A percentile compares a stretch with the other conserved stretches of the same genome.
phyloP scores from a whole-genome alignment of 768 basidiomycete species.

The Pseudohyphozyma bogoriensis region DNA sequence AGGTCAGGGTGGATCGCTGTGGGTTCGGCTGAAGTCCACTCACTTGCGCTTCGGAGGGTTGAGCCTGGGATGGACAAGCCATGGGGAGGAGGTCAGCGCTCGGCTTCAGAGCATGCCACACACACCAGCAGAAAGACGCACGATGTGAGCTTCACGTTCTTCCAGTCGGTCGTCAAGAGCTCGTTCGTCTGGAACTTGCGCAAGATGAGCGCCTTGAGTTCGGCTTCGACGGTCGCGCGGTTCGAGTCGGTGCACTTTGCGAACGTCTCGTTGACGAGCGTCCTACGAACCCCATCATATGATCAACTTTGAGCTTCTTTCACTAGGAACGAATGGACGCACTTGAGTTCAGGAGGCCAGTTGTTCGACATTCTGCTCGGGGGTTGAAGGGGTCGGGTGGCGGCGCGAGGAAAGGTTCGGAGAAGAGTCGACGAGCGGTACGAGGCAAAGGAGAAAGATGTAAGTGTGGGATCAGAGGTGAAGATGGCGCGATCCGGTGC shows the following conservation, averaged over 20 bases:
- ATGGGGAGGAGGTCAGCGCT: not conserved
- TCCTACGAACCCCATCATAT: slow-evolving; percentile 45
- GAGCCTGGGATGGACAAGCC: slow-evolving; percentile 8
- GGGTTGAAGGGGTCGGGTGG: not conserved
- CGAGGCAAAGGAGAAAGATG: not conserved
- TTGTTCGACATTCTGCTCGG: slow-evolving; percentile 8
- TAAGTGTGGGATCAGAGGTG: no score
- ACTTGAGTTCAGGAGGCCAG: slow-evolving; percentile 36
- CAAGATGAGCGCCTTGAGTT: slow-evolving; percentile 94
- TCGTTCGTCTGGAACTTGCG: slow-evolving; percentile 74
- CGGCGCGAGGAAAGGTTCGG: not conserved
- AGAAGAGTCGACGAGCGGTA: not conserved
- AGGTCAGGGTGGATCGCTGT: not conserved
- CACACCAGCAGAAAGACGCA: slow-evolving; percentile 37
- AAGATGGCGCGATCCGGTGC: no score
- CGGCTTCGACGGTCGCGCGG: slow-evolving; percentile 75
- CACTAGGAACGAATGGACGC: not conserved
- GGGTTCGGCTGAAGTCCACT: not conserved
- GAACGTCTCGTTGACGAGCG: slow-evolving; percentile 89
- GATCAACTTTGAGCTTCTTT: not conserved
- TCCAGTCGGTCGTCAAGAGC: slow-evolving; percentile 92
- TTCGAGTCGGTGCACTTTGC: slow-evolving; percentile 83
- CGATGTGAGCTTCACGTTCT: slow-evolving; percentile 76
- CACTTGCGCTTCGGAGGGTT: slow-evolving; percentile 31
- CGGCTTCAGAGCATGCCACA: not conserved